phyloP scores from a whole-genome alignment of 148 eudicot genomes.

The Rhododendron ferrugineum region DNA sequence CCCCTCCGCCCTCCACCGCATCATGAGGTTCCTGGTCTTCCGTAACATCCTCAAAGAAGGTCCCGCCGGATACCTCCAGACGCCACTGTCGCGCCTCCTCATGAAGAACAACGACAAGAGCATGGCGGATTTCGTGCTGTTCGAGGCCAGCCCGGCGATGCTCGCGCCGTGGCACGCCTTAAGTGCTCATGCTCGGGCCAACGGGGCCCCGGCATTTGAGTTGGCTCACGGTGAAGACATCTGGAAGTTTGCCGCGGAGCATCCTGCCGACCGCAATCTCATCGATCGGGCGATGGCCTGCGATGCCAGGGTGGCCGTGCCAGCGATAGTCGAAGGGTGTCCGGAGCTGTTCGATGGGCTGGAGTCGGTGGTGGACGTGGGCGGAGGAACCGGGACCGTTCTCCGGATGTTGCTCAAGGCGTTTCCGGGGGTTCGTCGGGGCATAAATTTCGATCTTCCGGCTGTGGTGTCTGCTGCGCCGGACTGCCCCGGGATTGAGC shows the following conservation, averaged over 20 bases:
- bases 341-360: slow-evolving; percentile 44
- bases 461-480: slow-evolving; percentile 43
- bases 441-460: slow-evolving; percentile 67
- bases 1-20: slow-evolving; percentile 30
- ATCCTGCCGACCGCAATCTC: slow-evolving; percentile 38
- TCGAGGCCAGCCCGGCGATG: slow-evolving; percentile 44
- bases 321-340: slow-evolving; percentile 30
- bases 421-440: slow-evolving; percentile 41
- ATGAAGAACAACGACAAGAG: slow-evolving; percentile 18
- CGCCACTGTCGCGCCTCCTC: slow-evolving; percentile 52
- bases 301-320: slow-evolving; percentile 33
- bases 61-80: slow-evolving; percentile 26
- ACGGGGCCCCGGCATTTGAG: slow-evolving; percentile 27
- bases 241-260: slow-evolving; percentile 37
- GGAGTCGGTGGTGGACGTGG: slow-evolving; percentile 55
- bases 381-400: slow-evolving; percentile 65
- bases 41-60: slow-evolving; percentile 32
- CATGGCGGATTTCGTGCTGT: slow-evolving; percentile 37
- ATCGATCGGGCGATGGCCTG: slow-evolving; percentile 62
- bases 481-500: slow-evolving; percentile 22
- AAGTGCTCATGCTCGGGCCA: slow-evolving; percentile 25
- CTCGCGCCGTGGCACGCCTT: slow-evolving; percentile 51
- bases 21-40: slow-evolving; percentile 53
- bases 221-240: slow-evolving; percentile 43
- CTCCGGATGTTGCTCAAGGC: slow-evolving; percentile 35